These are phyloP conservation scores for Botryococcus braunii DNA, from an alignment of 163 green algal species.

Conservation along the genomic window DNA sequence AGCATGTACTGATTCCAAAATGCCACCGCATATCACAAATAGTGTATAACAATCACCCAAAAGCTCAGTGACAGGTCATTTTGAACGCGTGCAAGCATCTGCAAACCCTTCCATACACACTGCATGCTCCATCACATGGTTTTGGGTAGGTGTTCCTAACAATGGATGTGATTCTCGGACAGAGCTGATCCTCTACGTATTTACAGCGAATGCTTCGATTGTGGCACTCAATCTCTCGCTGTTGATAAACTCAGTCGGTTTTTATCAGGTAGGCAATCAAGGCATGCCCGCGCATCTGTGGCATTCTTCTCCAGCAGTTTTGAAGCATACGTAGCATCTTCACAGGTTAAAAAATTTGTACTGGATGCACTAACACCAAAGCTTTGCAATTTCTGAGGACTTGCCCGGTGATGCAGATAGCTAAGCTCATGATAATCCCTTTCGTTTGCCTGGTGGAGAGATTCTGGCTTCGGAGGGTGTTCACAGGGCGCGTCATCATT, in stretches of 20 bases:
- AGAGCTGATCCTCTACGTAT: slow-evolving; percentile 72
- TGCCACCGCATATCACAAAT: neutral
- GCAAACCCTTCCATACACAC: too few species aligned
- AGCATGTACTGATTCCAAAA: too few species aligned
- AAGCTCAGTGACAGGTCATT: neutral
- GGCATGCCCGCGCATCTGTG: neutral
- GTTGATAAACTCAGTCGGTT: slow-evolving; percentile 82
- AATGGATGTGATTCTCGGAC: slow-evolving; percentile 7
- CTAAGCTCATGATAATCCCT: slow-evolving; percentile 92
- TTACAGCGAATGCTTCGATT: slow-evolving; percentile 75
- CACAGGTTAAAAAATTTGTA: too few species aligned
- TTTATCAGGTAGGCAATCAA: slow-evolving; percentile 88
- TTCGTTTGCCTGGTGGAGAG: slow-evolving; percentile 80
- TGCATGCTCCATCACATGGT: neutral
- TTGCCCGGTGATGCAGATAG: slow-evolving; percentile 62
- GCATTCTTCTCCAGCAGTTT: neutral
- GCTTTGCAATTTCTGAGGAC: too few species aligned
- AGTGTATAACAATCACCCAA: slow-evolving; percentile 1
- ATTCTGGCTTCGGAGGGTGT: slow-evolving; percentile 58
- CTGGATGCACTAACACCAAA: too few species aligned
- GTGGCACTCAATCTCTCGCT: slow-evolving; percentile 82
- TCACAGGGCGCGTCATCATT: slow-evolving; percentile 49
- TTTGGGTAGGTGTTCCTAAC: neutral
- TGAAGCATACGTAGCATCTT: too few species aligned
- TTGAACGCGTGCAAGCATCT: neutral